Conservation (phyloP, 2,329 filamentous ascomycete species). For the Ophiosphaerella narmari region DNA sequence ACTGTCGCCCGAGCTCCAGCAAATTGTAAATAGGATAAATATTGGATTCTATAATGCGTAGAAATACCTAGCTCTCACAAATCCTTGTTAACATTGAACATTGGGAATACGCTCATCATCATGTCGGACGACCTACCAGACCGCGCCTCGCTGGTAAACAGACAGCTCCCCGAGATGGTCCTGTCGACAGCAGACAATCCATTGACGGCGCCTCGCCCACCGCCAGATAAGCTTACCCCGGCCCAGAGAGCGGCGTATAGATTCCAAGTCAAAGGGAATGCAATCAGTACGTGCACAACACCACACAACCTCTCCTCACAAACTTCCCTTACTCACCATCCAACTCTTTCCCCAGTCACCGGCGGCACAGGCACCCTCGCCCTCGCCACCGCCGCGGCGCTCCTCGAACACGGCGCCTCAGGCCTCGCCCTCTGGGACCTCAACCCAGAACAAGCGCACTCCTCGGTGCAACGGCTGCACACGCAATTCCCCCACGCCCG, state of each 20-base stretch:
- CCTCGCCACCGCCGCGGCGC: conserved; percentile 61
- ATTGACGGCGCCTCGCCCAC: conserved; percentile 48
- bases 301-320: neutral
- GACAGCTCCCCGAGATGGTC: conserved; percentile 55
- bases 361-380: conserved; percentile 70
- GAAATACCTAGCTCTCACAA: neutral
- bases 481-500: conserved; percentile 59
- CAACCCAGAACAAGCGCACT: conserved; percentile 49
- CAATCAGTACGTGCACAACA: conserved; percentile 51
- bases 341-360: conserved; percentile 53
- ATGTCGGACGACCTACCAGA: conserved; percentile 46
- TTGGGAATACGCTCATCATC: conserved; percentile 11
- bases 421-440: conserved; percentile 67
- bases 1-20: conserved; percentile 15
- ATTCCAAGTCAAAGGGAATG: conserved; percentile 59
- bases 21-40: neutral
- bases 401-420: conserved; percentile 69
- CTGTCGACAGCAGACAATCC: conserved; percentile 54
- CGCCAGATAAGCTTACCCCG: conserved; percentile 49
- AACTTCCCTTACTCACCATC: too few species aligned
- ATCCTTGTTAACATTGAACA: neutral
- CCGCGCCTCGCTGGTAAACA: conserved; percentile 50
- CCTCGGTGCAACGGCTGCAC: conserved; percentile 53
- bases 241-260: conserved; percentile 52
- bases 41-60: neutral